Evolutionary conservation across 1,139 yeast species (phyloP).

Genomic region (Blastobotrys apis): DNA sequence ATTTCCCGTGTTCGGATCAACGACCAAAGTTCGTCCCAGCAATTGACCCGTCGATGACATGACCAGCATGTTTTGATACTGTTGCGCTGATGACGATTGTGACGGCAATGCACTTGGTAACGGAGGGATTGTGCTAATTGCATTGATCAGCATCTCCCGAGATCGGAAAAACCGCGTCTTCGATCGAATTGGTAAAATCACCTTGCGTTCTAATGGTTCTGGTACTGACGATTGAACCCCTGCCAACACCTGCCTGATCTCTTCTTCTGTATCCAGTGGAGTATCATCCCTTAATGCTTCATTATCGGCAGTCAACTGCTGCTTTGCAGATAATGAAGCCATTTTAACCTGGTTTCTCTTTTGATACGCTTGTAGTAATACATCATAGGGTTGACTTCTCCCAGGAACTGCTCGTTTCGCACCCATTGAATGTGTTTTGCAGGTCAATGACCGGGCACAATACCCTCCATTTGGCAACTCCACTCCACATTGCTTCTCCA

Average conservation of each 20-base stretch:
- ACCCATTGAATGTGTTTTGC: constrained; percentile 98
- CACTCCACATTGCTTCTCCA: constrained; percentile 95
- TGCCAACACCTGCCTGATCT: constrained; percentile 81
- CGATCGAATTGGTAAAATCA: constrained; percentile 62
- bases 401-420: constrained; percentile 93
- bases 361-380: constrained; percentile 82
- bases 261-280: constrained; percentile 66
- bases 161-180: constrained; percentile 70
- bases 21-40: constrained; percentile 35
- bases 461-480: constrained; percentile 87
- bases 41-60: constrained; percentile 35
- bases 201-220: constrained; percentile 72
- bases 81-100: neutral
- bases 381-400: constrained; percentile 87
- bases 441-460: constrained; percentile 91
- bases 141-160: constrained; percentile 45
- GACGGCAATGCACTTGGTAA: constrained; percentile 3
- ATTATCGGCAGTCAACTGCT: constrained; percentile 31
- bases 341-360: constrained; percentile 85
- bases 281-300: constrained; percentile 28
- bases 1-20: constrained; percentile 30
- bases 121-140: constrained; percentile 28
- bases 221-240: constrained; percentile 80
- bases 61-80: constrained; percentile 24
- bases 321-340: constrained; percentile 32